phyloP scores from a whole-genome alignment of 2,329 filamentous ascomycete genomes.

The Elsinoe australis region DNA sequence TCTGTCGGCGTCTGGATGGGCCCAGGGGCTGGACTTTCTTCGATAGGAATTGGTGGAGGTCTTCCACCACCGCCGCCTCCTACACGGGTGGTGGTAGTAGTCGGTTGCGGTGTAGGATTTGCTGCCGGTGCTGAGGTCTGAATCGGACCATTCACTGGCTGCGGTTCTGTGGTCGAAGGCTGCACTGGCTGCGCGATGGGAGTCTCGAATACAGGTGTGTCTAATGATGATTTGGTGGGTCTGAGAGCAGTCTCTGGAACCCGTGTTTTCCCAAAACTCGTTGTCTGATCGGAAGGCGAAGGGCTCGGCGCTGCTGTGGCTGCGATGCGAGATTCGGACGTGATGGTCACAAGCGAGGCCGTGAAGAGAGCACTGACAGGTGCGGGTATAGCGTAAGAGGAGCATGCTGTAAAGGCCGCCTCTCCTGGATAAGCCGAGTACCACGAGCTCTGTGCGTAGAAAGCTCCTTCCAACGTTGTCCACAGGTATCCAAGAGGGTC shows the following conservation, averaged over 20 bases:
- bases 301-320: too few relatives aligned
- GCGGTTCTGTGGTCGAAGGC: too few relatives aligned
- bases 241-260: too few relatives aligned
- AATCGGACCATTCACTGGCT: too few relatives aligned
- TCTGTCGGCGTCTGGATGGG: constrained; percentile 39
- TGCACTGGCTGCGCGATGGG: not conserved
- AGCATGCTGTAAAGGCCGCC: constrained; percentile 3
- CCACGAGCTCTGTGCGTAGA: not conserved
- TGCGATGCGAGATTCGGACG: constrained; percentile 1
- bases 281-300: too few relatives aligned
- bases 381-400: not conserved
- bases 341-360: constrained; percentile 1
- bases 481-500: constrained; percentile 1
- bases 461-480: not conserved
- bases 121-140: too few relatives aligned
- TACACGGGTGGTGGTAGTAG: constrained; percentile 42
- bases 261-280: too few relatives aligned
- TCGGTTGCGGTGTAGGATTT: not conserved
- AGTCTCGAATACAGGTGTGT: too few relatives aligned
- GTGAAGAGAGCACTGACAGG: constrained; percentile 3
- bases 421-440: not conserved
- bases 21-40: constrained; percentile 48
- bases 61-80: constrained; percentile 42
- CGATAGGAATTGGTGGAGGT: constrained; percentile 42
- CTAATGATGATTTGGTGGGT: too few relatives aligned